Evolutionary conservation across 768 basidiomycete species (phyloP), one percentile per base, ranked within the genome.

Genomic region (Russula sp.): DNA sequence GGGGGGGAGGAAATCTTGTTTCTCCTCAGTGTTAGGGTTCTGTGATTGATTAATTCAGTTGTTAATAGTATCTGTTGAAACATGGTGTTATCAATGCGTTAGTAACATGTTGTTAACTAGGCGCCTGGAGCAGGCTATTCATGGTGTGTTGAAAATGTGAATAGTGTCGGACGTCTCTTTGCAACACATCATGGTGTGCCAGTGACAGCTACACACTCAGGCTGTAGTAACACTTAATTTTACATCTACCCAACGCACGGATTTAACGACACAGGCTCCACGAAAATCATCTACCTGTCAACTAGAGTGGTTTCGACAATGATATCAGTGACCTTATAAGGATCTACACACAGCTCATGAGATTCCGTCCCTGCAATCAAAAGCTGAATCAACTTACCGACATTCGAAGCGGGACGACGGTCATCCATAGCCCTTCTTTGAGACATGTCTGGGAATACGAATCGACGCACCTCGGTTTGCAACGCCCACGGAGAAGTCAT

Each of bases 381-480:
- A n/a, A 56, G 50, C 6, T 61, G 62, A 49, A 57, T 57, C 44
- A n/a, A 76, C 85, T 50, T 76, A 92, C 91, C 96, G 69, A 97
- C 91, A 83, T 99, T 99, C 75, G 95, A 97, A 62, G 96, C 96
- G 30, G 97, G 97, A 67, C 96, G 92, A 68, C 96, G 85, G 79
- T 97, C 95, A 98, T 54, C 97, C 97, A 72, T 87, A 93, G 57
- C 96, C 95, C 77, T 95, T 87, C 38, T 89, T 80, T 58, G 88
- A 90, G 72, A 98, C 95, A 74, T 95, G 91, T 72, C 96, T 82
- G 53, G 97, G 97, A 52, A 99, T 89, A 79, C 94, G 92, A 74
- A 97, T 92, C 34, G 93, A 95, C 52, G 96, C 94, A 72, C 94
- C 97, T 76, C 96, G 93, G 82, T 97, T 90, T 71, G 97, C 97